phyloP scores from a whole-genome alignment of 2,329 filamentous ascomycete genomes.

The Sclerotiophoma versabilis region DNA sequence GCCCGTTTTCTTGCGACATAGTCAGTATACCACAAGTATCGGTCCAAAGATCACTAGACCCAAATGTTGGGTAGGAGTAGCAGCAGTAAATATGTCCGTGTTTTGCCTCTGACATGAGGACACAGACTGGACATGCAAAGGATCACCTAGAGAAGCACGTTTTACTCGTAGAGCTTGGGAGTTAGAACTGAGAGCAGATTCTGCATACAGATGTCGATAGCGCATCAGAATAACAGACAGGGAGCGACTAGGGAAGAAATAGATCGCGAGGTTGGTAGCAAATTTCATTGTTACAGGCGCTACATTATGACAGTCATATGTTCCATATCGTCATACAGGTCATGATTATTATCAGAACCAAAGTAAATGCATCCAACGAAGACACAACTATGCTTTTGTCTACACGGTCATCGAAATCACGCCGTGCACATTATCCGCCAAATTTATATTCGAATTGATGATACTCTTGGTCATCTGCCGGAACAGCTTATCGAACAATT shows the following conservation, averaged over 20 bases:
- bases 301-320: constrained; percentile 14
- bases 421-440: background rate
- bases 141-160: background rate
- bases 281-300: constrained; percentile 12
- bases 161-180: background rate
- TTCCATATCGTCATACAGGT: constrained; percentile 14
- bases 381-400: constrained; percentile 2
- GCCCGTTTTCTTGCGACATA: too few species aligned
- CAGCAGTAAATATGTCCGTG: too few species aligned
- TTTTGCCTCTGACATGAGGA: too few species aligned
- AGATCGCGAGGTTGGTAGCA: background rate
- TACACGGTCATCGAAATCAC: background rate
- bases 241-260: background rate
- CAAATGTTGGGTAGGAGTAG: too few species aligned
- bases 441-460: background rate
- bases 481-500: background rate
- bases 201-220: background rate
- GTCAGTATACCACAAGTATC: too few species aligned
- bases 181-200: background rate
- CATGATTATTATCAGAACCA: constrained; percentile 4
- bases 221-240: background rate
- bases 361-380: background rate
- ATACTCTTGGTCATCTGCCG: background rate
- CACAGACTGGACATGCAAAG: too few species aligned
- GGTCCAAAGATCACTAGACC: too few species aligned